Percentiles rank a stretch among this genome's conserved stretches.
These are phyloP conservation scores for Pleodorina starrii DNA, from an alignment of 139 green algal species.

Conservation along the genomic window DNA sequence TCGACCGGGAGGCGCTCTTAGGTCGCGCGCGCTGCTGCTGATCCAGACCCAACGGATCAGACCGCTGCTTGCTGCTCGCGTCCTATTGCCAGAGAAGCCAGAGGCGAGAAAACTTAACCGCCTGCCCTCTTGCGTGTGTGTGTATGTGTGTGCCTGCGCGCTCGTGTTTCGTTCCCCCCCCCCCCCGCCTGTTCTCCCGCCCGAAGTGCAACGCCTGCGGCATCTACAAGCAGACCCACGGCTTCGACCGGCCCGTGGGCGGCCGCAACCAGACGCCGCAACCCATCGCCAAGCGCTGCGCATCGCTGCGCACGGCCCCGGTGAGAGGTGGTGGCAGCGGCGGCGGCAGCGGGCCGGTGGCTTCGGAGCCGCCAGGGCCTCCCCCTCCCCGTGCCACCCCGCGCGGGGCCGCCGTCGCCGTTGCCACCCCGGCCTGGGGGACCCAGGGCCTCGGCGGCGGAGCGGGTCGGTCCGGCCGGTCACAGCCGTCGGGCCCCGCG, in stretches of 20 bases:
- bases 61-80: neutral
- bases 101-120: no score
- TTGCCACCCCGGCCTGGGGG: neutral
- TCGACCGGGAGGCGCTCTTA: neutral
- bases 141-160: neutral
- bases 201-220: conserved; percentile 57
- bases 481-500: neutral
- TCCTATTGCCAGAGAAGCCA: no score
- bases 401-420: no score
- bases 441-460: neutral
- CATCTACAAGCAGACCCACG: conserved; percentile 71
- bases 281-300: neutral
- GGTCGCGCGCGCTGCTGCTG: neutral
- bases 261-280: neutral
- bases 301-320: neutral
- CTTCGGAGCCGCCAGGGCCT: neutral
- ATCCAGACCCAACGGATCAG: neutral
- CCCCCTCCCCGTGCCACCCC: neutral
- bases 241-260: conserved; percentile 53
- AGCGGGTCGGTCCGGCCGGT: neutral
- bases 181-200: neutral
- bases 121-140: neutral
- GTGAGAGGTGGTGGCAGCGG: no score
- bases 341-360: no score
- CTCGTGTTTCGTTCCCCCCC: neutral